These are phyloP conservation scores for Cytospora leucostoma DNA, from an alignment of 2,329 filamentous ascomycete species.

Conservation along the genomic window DNA sequence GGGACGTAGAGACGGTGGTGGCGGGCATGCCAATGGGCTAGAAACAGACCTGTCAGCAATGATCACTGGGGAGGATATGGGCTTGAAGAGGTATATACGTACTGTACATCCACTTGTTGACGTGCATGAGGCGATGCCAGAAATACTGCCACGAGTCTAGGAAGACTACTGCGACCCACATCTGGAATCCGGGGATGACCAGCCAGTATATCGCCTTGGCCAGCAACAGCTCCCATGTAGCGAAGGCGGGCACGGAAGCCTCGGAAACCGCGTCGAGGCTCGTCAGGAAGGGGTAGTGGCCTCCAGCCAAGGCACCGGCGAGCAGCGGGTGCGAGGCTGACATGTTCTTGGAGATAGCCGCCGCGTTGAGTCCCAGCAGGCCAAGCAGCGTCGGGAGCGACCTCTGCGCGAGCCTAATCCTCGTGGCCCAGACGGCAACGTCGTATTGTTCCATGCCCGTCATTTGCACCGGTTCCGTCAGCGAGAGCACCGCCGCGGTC, in stretches of 20 bases:
- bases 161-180: constrained; percentile 70
- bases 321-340: constrained; percentile 70
- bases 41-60: constrained; percentile 30
- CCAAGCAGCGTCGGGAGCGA: constrained; percentile 73
- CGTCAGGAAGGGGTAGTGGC: constrained; percentile 74
- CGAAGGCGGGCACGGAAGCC: constrained; percentile 68
- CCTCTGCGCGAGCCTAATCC: constrained; percentile 76
- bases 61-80: too few relatives aligned
- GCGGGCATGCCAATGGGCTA: constrained; percentile 86
- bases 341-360: constrained; percentile 73
- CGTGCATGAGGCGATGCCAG: constrained; percentile 92
- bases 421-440: constrained; percentile 84
- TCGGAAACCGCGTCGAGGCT: constrained; percentile 55
- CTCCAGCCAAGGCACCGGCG: constrained; percentile 75
- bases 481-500: constrained; percentile 66
- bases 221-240: constrained; percentile 74
- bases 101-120: constrained; percentile 98
- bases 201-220: constrained; percentile 81
- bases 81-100: constrained; percentile 42
- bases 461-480: constrained; percentile 73
- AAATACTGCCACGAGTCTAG: constrained; percentile 99
- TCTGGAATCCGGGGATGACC: constrained; percentile 75
- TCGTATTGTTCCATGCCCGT: constrained; percentile 82
- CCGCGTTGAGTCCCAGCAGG: constrained; percentile 74
- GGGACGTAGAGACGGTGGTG: constrained; percentile 97